A percentile compares a stretch with the other conserved stretches of the same genome.
These are phyloP conservation scores for Talaromyces adpressus DNA, from an alignment of 495 filamentous ascomycete species.

Conservation along the genomic window DNA sequence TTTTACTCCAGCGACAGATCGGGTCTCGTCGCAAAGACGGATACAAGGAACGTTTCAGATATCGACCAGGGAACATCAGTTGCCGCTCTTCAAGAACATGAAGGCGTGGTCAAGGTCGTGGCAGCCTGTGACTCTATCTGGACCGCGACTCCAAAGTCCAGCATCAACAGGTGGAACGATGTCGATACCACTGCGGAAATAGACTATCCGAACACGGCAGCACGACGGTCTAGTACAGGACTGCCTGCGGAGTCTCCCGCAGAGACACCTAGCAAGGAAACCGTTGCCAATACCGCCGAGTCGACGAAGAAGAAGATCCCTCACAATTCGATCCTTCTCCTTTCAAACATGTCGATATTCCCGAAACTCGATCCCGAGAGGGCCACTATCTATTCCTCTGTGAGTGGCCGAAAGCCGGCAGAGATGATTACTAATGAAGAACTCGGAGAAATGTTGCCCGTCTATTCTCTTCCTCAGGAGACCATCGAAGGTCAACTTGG, in stretches of 20 bases:
- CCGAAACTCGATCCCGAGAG: conserved; percentile 48
- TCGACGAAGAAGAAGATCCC: conserved; percentile 59
- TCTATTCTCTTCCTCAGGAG: conserved; percentile 70
- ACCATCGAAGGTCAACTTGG: conserved; percentile 94
- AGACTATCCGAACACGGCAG: conserved; percentile 47
- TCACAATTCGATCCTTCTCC: conserved; percentile 62
- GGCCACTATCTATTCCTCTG: conserved; percentile 38
- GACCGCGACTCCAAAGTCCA: conserved; percentile 90
- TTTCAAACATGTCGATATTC: conserved; percentile 79
- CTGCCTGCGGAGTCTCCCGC: conserved; percentile 15
- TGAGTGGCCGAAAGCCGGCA: conserved; percentile 51
- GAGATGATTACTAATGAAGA: conserved; percentile 55
- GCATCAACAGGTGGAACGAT: conserved; percentile 90
- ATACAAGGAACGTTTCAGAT: conserved; percentile 68
- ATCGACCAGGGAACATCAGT: conserved; percentile 86
- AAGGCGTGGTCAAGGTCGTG: conserved; percentile 80
- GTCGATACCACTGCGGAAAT: conserved; percentile 65
- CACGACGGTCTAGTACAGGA: conserved; percentile 38
- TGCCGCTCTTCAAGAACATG: conserved; percentile 84
- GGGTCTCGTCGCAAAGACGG: conserved; percentile 89
- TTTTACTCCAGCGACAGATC: conserved; percentile 94
- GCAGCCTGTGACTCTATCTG: conserved; percentile 76
- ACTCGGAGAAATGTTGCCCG: conserved; percentile 50
- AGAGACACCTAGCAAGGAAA: conserved; percentile 28
- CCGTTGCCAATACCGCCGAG: conserved; percentile 23